A percentile compares a stretch with the other conserved stretches of the same genome.
Evolutionary conservation across 495 filamentous ascomycete genomes (phyloP).

Genomic region (Pseudoneurospora amorphoporcata): DNA sequence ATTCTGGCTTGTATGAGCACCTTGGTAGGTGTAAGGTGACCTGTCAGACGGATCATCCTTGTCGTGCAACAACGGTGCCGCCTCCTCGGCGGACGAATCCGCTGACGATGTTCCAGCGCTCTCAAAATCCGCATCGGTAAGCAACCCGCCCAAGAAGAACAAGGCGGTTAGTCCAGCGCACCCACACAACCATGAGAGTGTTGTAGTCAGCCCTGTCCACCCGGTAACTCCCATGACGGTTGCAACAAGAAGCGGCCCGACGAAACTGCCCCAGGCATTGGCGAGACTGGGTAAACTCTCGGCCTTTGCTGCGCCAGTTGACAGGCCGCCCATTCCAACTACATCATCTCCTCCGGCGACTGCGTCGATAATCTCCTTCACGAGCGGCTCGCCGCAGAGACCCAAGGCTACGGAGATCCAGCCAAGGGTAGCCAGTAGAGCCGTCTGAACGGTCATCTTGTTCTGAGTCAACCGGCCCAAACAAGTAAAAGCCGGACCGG

Average conservation of each 20-base stretch:
- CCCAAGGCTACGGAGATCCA: slow-evolving; percentile 16
- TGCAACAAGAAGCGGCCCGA: slow-evolving; percentile 17
- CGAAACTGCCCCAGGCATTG: slow-evolving; percentile 19
- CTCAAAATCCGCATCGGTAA: slow-evolving; percentile 3
- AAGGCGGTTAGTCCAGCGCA: slow-evolving; percentile 9
- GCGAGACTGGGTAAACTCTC: slow-evolving; percentile 13
- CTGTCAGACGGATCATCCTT: not conserved
- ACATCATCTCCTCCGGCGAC: not conserved
- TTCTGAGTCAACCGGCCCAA: slow-evolving; percentile 4
- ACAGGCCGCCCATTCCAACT: not conserved
- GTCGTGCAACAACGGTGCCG: slow-evolving; percentile 13
- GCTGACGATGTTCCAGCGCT: not conserved
- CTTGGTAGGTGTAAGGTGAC: not conserved
- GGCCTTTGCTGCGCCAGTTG: slow-evolving; percentile 6
- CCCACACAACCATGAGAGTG: slow-evolving; percentile 6
- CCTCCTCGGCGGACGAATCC: slow-evolving; percentile 13
- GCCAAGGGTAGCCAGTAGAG: slow-evolving; percentile 10
- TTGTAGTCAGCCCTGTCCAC: slow-evolving; percentile 13
- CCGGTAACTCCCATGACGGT: slow-evolving; percentile 10
- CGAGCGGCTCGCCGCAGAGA: slow-evolving; percentile 16
- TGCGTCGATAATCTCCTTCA: slow-evolving; percentile 8
- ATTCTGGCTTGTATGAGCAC: not conserved
- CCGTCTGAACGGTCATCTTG: not conserved
- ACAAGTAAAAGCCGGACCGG: slow-evolving; percentile 11
- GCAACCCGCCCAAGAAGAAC: slow-evolving; percentile 21